A percentile compares a stretch with the other conserved stretches of the same genome.
These are phyloP conservation scores for Rhododendron mucronatum DNA, from an alignment of 148 eudicot species.

Conservation along the genomic window DNA sequence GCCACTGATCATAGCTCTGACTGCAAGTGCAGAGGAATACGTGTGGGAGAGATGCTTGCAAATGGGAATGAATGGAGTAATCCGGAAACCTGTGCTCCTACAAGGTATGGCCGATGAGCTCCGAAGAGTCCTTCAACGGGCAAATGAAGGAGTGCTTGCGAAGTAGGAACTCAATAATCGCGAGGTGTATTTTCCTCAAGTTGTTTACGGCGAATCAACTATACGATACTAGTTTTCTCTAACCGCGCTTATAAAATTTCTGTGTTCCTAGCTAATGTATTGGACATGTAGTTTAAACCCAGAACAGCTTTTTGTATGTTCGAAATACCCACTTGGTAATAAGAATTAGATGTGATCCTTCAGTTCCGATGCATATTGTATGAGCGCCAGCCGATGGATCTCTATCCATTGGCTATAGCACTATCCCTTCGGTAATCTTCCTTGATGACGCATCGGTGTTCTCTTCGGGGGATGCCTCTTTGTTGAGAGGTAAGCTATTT, in stretches of 20 bases:
- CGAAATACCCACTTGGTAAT: not conserved
- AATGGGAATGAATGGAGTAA: constrained; percentile 63
- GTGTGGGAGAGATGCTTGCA: constrained; percentile 61
- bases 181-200: not conserved
- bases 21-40: constrained; percentile 71
- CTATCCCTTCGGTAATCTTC: no score
- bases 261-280: not conserved
- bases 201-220: not conserved
- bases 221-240: constrained; percentile 1
- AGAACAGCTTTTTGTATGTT: not conserved
- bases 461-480: no score
- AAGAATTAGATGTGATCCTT: not conserved
- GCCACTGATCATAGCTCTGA: constrained; percentile 59
- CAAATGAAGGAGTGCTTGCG: constrained; percentile 12
- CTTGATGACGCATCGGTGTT: no score
- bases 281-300: not conserved
- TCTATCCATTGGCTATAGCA: no score
- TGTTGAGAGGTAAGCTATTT: no score
- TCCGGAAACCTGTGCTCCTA: constrained; percentile 65
- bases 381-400: no score
- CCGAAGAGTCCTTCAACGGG: constrained; percentile 37
- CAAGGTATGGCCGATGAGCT: constrained; percentile 71
- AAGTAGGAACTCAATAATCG: not conserved
- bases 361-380: not conserved
- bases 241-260: not conserved